Evolutionary conservation across 179 eudicot species (phyloP).

Genomic region (Gypsophila paniculata): DNA sequence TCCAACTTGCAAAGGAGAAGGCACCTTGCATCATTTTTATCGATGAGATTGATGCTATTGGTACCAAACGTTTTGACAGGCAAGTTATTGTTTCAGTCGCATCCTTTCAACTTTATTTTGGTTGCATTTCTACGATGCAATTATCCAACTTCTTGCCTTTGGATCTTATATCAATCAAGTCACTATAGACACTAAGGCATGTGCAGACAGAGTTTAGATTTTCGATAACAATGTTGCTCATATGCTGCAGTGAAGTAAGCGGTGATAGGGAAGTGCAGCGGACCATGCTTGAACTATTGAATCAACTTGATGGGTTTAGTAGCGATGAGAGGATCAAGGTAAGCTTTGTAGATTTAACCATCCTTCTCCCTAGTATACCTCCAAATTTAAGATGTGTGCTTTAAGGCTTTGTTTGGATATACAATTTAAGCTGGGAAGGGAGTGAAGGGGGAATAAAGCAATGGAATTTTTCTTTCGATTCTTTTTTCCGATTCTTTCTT

Average conservation of each 20-base stretch:
- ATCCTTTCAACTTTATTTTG: not conserved
- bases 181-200: conserved; percentile 34
- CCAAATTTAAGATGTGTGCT: not conserved
- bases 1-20: conserved; percentile 58
- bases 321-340: conserved; percentile 99
- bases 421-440: no score
- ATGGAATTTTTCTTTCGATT: not conserved
- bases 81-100: conserved; percentile 9
- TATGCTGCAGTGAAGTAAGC: conserved; percentile 70
- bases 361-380: not conserved
- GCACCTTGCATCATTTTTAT: conserved; percentile 63
- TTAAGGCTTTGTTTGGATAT: not conserved
- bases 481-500: not conserved
- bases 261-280: conserved; percentile 98
- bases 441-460: not conserved
- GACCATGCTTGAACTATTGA: conserved; percentile 88
- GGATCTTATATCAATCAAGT: not conserved
- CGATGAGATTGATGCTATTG: conserved; percentile 70
- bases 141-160: not conserved
- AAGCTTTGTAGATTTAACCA: not conserved
- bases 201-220: conserved; percentile 61
- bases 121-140: no score
- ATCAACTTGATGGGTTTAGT: conserved; percentile 97
- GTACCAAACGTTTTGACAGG: conserved; percentile 42
- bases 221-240: conserved; percentile 31